Evolutionary conservation across 2,329 filamentous ascomycete species (phyloP).

Genomic region (Scedosporium aurantiacum): DNA sequence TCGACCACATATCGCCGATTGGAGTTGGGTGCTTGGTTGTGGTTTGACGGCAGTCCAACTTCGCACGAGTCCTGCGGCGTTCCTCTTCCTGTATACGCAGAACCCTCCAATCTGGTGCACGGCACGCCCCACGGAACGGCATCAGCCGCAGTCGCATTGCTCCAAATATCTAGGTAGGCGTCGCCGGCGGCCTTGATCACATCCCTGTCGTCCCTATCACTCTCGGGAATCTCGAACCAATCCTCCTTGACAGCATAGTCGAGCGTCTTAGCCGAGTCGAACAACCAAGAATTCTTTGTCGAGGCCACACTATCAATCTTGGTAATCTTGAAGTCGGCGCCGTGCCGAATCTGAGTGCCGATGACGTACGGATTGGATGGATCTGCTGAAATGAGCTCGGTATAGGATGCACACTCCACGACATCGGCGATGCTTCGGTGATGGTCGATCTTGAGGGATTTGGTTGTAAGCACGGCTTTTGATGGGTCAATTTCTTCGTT

Average conservation of each 20-base stretch:
- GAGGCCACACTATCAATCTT: constrained; percentile 21
- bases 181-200: constrained; percentile 25
- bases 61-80: constrained; percentile 16
- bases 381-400: constrained; percentile 21
- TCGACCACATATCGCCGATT: constrained; percentile 16
- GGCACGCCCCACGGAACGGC: constrained; percentile 26
- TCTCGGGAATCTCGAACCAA: constrained; percentile 21
- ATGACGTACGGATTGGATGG: constrained; percentile 25
- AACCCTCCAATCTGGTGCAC: constrained; percentile 26
- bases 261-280: constrained; percentile 23
- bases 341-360: constrained; percentile 23
- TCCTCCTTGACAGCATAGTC: constrained; percentile 22
- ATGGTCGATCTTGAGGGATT: constrained; percentile 22
- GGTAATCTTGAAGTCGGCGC: constrained; percentile 11
- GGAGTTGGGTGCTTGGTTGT: constrained; percentile 12
- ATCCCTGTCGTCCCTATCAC: constrained; percentile 19
- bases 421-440: constrained; percentile 26
- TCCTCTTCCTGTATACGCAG: constrained; percentile 20
- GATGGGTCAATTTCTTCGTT: constrained; percentile 16
- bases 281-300: constrained; percentile 25
- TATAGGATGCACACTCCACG: constrained; percentile 23
- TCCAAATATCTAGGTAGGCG: constrained; percentile 25
- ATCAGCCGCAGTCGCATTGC: constrained; percentile 21
- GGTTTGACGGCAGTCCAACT: constrained; percentile 14
- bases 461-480: constrained; percentile 20